Conservation (phyloP, 805 yeast species). For the Danielia reshetovae region DNA sequence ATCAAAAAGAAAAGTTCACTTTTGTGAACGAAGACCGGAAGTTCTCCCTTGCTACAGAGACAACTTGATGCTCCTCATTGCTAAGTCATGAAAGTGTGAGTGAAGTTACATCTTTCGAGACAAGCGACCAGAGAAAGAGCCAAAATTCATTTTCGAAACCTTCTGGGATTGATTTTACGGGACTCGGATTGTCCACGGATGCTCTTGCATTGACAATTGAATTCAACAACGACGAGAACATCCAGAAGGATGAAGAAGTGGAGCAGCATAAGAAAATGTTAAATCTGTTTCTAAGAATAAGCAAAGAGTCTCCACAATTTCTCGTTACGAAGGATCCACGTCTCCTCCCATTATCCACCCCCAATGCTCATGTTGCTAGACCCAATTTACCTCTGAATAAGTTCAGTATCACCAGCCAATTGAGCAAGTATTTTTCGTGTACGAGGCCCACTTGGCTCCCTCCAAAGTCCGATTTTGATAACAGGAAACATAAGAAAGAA, state of each 20-base stretch:
- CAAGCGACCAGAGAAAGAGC: neutral
- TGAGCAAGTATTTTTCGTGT: constrained; percentile 29
- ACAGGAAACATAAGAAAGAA: constrained; percentile 49
- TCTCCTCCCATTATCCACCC: neutral
- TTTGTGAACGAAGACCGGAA: neutral
- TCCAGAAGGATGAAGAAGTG: neutral
- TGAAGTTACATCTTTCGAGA: neutral
- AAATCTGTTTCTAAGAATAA: neutral
- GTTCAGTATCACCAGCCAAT: no score
- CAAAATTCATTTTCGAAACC: neutral
- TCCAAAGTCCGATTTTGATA: constrained; percentile 55
- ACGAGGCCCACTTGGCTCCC: constrained; percentile 68
- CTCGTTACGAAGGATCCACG: no score
- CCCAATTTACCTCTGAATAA: no score
- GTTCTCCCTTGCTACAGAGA: neutral
- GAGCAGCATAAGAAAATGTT: neutral
- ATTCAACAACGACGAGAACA: neutral
- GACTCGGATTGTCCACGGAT: neutral
- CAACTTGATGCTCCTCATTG: neutral
- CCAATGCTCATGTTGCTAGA: no score
- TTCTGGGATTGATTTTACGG: neutral
- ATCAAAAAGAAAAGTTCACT: neutral
- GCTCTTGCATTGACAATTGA: constrained; percentile 1
- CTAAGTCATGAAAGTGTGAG: neutral
- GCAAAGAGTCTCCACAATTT: neutral